These are phyloP conservation scores for Stagonosporopsis chrysanthemi DNA, from an alignment of 2,329 filamentous ascomycete genomes.

Conservation along the genomic window DNA sequence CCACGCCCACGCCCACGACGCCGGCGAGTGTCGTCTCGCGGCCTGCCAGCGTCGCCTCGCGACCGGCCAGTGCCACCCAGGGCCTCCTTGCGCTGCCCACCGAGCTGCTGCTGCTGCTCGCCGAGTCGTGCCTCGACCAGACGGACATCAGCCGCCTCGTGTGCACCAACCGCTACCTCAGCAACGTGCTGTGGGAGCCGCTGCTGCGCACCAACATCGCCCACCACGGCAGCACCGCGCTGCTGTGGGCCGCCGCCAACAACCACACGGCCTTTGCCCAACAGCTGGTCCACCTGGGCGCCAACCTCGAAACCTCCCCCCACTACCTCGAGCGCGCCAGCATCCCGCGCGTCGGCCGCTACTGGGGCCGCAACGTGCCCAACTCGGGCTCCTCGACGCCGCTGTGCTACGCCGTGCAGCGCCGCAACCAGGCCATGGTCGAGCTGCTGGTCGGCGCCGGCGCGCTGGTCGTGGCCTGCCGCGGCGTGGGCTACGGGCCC, in stretches of 20 bases:
- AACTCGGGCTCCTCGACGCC: constrained; percentile 15
- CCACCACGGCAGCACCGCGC: constrained; percentile 20
- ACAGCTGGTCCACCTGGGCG: constrained; percentile 16
- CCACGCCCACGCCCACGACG: too few species aligned
- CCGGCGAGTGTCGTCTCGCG: background rate
- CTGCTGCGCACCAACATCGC: constrained; percentile 17
- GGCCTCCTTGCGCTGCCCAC: constrained; percentile 17
- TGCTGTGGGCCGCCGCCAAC: constrained; percentile 21
- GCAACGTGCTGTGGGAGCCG: constrained; percentile 19
- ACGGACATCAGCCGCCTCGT: constrained; percentile 21
- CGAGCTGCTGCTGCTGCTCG: constrained; percentile 18
- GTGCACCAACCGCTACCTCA: constrained; percentile 17
- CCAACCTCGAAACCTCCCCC: constrained; percentile 19
- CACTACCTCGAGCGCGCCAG: constrained; percentile 11
- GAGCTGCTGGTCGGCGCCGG: constrained; percentile 16
- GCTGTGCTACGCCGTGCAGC: constrained; percentile 19
- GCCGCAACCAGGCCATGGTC: constrained; percentile 18
- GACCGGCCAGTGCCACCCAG: background rate
- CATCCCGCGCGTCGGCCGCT: constrained; percentile 17
- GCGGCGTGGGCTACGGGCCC: constrained; percentile 10
- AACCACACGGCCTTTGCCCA: constrained; percentile 14
- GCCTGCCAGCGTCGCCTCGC: too few species aligned
- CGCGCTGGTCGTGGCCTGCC: constrained; percentile 14
- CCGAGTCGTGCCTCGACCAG: constrained; percentile 21
- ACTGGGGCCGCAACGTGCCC: constrained; percentile 21